Percentiles rank a stretch among this genome's conserved stretches.
Evolutionary conservation across 106 monocot species (phyloP).

Genomic region (Phalaenopsis equestris): DNA sequence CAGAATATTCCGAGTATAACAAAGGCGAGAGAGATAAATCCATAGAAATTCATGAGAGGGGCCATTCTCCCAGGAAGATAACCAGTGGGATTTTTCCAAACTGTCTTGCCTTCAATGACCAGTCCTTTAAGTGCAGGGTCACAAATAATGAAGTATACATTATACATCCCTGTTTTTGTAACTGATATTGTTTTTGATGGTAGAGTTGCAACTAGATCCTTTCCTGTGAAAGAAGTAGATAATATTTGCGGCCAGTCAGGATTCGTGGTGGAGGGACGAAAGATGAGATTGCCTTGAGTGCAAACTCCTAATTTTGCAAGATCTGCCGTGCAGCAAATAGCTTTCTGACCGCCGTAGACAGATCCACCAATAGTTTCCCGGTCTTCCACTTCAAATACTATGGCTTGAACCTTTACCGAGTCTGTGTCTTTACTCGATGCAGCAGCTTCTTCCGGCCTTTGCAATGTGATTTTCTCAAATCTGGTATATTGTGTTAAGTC

Average conservation of each 20-base stretch:
- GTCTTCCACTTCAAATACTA: constrained; percentile 90
- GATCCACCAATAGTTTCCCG: constrained; percentile 82
- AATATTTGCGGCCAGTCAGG: constrained; percentile 71
- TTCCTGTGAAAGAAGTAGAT: constrained; percentile 49
- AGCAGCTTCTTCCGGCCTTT: constrained; percentile 44
- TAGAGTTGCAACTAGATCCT: constrained; percentile 41
- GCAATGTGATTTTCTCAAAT: constrained; percentile 78
- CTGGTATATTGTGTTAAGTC: constrained; percentile 18
- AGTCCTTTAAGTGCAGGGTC: constrained; percentile 52
- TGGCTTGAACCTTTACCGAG: constrained; percentile 51
- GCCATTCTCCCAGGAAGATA: constrained; percentile 96
- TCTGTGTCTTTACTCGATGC: constrained; percentile 32
- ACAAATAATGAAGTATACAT: constrained; percentile 80
- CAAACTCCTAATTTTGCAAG: constrained; percentile 86
- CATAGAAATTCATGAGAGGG: constrained; percentile 89
- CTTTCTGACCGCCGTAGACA: constrained; percentile 90
- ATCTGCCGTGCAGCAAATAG: constrained; percentile 91
- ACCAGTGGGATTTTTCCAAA: constrained; percentile 95
- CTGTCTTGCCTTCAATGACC: constrained; percentile 70
- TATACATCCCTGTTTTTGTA: constrained; percentile 79
- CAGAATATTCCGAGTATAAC: constrained; percentile 77
- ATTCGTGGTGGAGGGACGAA: constrained; percentile 52
- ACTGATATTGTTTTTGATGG: constrained; percentile 52
- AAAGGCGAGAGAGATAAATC: constrained; percentile 75
- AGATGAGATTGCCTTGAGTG: constrained; percentile 55